Evolutionary conservation across 768 basidiomycete genomes (phyloP), one percentile per base, ranked within the genome.

Genomic region (Podaxis sp.): DNA sequence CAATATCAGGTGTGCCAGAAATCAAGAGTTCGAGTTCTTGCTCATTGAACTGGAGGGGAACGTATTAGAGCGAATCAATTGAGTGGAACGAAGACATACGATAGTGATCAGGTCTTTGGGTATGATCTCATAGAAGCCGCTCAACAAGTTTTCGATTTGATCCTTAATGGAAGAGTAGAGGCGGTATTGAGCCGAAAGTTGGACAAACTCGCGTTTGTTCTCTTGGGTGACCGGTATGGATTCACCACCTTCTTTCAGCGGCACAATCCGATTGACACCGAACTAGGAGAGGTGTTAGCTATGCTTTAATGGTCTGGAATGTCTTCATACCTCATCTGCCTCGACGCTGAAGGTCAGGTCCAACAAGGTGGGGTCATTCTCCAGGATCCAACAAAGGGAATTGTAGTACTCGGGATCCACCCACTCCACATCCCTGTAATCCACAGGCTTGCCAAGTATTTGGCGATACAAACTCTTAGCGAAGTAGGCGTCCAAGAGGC

Each of bases 391-490:
- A 70, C 92, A 92, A 11, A 99, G 80, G 0, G 95, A 96, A 67
- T 96, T 98, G 80, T 98, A 98, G 74, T 99, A 99, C 75, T 96
- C 95, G 0, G 96, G 96, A 76, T 99, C 96, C 46, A 98, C 92
- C 88, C 93, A 96, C 76, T 99, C 96, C 22, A 99, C 92, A 72
- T 99, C 96, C 65, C 87, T 84, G 75, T 98, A 94, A 74, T 99
- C 96, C 63, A 99, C 95, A 7, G 87, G 94, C 72, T 96, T 95
- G 49, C 92, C 93, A 30, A 99, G 82, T 28, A 99, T 81, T 73
- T 99, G 97, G 64, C 96, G 86, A 79, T 99, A 99, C 74, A 99
- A 77, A 68, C 96, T 96, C 68, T 96, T 88, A 17, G 95, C 95
- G 73, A 99, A 99, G 81, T 99, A 96, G 19, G 97, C 97, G 72